Conservation (phyloP, 441 rosid genomes). For the Gossypium aridum region DNA sequence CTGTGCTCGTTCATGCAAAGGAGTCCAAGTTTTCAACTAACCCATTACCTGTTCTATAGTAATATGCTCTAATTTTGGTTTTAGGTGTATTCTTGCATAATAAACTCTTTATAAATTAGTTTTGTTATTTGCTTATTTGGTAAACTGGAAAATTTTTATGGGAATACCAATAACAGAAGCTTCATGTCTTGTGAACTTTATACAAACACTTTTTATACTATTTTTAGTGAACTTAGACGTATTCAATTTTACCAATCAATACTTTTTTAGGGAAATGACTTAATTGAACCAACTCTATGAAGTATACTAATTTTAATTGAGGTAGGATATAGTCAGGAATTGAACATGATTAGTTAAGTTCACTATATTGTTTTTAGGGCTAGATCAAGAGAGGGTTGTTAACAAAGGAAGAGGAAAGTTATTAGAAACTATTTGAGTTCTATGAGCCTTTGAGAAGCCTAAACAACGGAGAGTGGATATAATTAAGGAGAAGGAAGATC, state of each 20-base stretch:
- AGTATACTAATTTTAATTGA: neutral
- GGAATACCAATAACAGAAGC: neutral
- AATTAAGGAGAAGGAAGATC: neutral
- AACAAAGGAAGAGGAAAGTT: neutral
- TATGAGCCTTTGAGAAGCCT: neutral
- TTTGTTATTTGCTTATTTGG: neutral
- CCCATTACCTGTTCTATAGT: neutral
- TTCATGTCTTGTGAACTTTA: neutral
- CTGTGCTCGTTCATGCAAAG: neutral
- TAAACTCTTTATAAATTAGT: neutral
- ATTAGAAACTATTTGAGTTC: neutral
- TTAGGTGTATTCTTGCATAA: neutral
- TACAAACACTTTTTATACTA: neutral
- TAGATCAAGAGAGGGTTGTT: neutral
- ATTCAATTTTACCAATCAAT: neutral
- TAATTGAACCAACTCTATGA: neutral
- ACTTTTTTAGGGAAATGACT: neutral
- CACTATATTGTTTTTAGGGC: neutral
- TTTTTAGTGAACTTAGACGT: neutral
- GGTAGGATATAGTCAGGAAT: neutral
- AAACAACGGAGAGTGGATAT: neutral
- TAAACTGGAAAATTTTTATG: neutral
- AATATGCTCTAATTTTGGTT: neutral
- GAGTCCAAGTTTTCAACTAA: neutral
- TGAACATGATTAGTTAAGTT: neutral